phyloP scores from a whole-genome alignment of 495 filamentous ascomycete species.

The Penicillium silybi region DNA sequence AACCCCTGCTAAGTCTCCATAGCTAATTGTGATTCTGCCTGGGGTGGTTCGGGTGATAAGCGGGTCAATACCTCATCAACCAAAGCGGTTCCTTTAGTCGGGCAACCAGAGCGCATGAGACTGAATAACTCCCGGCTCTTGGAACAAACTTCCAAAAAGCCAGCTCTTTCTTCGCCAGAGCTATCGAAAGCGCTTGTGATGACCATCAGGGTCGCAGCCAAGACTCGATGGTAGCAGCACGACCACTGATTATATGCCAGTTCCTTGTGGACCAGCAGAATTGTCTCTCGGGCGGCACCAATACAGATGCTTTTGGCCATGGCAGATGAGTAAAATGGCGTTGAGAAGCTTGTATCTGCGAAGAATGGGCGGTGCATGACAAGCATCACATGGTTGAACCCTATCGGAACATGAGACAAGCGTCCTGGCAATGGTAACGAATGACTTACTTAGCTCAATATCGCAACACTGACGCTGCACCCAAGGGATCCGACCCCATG shows the following conservation, averaged over 20 bases:
- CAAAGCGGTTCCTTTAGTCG: background rate
- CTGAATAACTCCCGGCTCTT: background rate
- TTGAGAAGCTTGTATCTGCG: conserved; percentile 1
- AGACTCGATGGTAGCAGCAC: conserved; percentile 3
- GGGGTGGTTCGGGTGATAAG: background rate
- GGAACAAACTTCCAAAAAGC: background rate
- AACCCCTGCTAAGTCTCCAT: background rate
- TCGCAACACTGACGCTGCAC: conserved; percentile 6
- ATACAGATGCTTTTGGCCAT: conserved; percentile 10
- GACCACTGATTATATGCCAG: conserved; percentile 1
- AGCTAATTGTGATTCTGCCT: background rate
- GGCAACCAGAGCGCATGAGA: background rate
- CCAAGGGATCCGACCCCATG: background rate
- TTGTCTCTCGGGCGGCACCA: conserved; percentile 6
- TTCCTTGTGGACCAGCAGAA: background rate
- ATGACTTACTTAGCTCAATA: conserved; percentile 6
- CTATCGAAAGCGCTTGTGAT: background rate
- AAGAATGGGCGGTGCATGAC: conserved; percentile 13
- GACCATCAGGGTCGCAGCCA: background rate
- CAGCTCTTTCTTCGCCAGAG: background rate
- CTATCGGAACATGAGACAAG: background rate
- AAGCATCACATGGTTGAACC: conserved; percentile 13
- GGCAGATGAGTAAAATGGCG: conserved; percentile 9
- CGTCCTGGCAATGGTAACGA: background rate
- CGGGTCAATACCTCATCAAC: background rate